Evolutionary conservation across 1,284 basidiomycete species (phyloP).

Genomic region (Microbotryomycetes sp.): DNA sequence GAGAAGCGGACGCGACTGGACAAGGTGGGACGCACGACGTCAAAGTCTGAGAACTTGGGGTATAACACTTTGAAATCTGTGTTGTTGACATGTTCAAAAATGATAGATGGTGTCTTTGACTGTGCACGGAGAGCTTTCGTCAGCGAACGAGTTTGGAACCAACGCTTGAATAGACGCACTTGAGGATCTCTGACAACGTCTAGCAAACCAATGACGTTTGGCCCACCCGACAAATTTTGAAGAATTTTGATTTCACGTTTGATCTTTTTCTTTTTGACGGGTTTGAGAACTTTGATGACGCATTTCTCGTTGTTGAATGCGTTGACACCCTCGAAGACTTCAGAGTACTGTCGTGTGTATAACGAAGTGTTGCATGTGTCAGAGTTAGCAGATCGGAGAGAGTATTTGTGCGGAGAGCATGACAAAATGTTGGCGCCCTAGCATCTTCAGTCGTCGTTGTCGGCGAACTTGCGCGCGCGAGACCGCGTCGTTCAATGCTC

Average conservation of each 20-base stretch:
- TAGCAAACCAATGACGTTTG: slow-evolving; percentile 74
- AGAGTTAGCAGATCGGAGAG: no score
- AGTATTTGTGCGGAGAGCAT: no score
- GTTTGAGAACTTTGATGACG: slow-evolving; percentile 98
- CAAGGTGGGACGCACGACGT: slow-evolving; percentile 89
- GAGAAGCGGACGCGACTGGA: not conserved
- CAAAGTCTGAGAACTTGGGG: slow-evolving; percentile 83
- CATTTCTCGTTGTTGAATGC: slow-evolving; percentile 89
- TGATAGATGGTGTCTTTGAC: slow-evolving; percentile 93
- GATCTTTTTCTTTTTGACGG: slow-evolving; percentile 99
- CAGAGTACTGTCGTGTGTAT: slow-evolving; percentile 56
- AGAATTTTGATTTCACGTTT: slow-evolving; percentile 98
- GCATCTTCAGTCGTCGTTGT: no score
- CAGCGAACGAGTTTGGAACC: no score
- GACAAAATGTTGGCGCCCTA: no score
- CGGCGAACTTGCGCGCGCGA: no score
- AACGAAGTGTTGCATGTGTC: not conserved
- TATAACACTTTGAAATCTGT: slow-evolving; percentile 97
- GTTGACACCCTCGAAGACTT: slow-evolving; percentile 97
- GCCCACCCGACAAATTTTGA: slow-evolving; percentile 92
- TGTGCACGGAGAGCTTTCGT: slow-evolving; percentile 34
- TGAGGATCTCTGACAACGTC: slow-evolving; percentile 85
- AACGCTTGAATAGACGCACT: not conserved
- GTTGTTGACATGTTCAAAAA: slow-evolving; percentile 85
- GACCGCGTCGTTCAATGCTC: no score